Percentiles rank a stretch among this genome's conserved stretches.
phyloP scores from a whole-genome alignment of 192 early-diverging fungal species.

The Gonapodya sp. region DNA sequence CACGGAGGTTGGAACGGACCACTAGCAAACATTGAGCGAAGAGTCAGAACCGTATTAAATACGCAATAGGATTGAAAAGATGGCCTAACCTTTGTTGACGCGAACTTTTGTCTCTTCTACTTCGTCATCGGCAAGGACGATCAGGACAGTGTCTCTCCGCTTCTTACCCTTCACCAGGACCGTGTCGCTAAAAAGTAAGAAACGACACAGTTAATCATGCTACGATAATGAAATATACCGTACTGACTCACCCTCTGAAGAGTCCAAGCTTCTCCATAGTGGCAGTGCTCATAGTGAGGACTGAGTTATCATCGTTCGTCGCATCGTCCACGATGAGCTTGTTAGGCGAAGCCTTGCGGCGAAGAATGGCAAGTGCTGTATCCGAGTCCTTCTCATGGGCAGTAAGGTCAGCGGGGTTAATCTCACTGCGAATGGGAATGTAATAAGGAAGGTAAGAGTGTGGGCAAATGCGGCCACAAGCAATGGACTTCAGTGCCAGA shows the following conservation, averaged over 20 bases:
- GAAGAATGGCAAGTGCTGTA: constrained; percentile 82
- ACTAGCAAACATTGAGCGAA: constrained; percentile 33
- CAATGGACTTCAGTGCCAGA: too few relatives aligned
- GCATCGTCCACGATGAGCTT: constrained; percentile 98
- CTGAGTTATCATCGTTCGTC: constrained; percentile 95
- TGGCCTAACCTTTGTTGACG: constrained; percentile 68
- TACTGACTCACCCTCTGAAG: constrained; percentile 52
- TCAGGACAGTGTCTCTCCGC: constrained; percentile 91
- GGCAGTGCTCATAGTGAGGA: constrained; percentile 74
- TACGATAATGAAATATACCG: neutral
- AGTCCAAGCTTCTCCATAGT: constrained; percentile 88
- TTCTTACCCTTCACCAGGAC: constrained; percentile 97
- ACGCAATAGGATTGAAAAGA: neutral
- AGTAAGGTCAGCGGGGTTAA: constrained; percentile 40
- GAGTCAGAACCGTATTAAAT: constrained; percentile 7
- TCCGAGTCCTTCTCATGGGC: constrained; percentile 65
- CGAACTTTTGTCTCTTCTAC: constrained; percentile 87
- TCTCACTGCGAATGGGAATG: constrained; percentile 18
- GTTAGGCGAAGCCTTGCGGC: constrained; percentile 92
- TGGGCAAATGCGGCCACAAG: constrained; percentile 2
- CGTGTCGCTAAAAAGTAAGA: constrained; percentile 54
- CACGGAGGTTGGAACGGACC: constrained; percentile 88
- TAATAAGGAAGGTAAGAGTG: neutral
- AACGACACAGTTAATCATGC: neutral
- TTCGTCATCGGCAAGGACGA: constrained; percentile 84